These are phyloP conservation scores for Starmera stellimalicola DNA, from an alignment of 1,139 yeast genomes.

Conservation along the genomic window DNA sequence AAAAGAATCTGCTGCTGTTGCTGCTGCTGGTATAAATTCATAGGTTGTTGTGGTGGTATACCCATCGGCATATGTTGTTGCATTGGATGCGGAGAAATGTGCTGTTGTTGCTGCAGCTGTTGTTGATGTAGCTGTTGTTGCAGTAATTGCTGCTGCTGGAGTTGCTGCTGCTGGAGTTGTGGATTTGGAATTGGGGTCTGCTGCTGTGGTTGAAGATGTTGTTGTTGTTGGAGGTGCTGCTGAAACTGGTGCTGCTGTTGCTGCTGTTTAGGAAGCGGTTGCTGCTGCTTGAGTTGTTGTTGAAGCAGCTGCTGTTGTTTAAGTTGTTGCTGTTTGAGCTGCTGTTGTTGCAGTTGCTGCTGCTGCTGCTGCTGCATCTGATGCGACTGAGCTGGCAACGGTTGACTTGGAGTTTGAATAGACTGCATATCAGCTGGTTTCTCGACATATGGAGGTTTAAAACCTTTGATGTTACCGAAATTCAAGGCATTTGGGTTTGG, in stretches of 20 bases:
- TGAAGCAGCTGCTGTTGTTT: not conserved
- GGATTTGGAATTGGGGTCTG: not conserved
- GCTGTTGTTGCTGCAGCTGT: not conserved
- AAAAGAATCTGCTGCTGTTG: not conserved
- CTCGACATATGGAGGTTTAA: conserved; percentile 30
- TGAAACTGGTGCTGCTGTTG: conserved; percentile 2
- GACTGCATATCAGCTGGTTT: conserved; percentile 4
- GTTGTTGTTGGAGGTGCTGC: not conserved
- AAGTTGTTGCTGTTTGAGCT: not conserved
- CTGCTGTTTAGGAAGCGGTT: not conserved
- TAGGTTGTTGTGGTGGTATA: not conserved
- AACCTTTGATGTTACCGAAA: conserved; percentile 30
- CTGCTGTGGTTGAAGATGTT: not conserved
- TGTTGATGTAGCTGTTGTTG: conserved; percentile 1
- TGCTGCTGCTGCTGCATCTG: not conserved
- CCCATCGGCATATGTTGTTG: no score
- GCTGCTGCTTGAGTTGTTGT: not conserved
- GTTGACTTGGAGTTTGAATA: not conserved
- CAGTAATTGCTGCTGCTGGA: not conserved
- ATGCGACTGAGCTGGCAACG: not conserved
- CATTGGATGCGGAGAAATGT: no score
- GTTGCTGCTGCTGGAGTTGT: conserved; percentile 1
- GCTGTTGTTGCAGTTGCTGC: not conserved
- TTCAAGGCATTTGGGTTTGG: conserved; percentile 40
- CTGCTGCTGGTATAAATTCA: not conserved